Evolutionary conservation across 768 basidiomycete genomes (phyloP).

Genomic region (Russula lepida): DNA sequence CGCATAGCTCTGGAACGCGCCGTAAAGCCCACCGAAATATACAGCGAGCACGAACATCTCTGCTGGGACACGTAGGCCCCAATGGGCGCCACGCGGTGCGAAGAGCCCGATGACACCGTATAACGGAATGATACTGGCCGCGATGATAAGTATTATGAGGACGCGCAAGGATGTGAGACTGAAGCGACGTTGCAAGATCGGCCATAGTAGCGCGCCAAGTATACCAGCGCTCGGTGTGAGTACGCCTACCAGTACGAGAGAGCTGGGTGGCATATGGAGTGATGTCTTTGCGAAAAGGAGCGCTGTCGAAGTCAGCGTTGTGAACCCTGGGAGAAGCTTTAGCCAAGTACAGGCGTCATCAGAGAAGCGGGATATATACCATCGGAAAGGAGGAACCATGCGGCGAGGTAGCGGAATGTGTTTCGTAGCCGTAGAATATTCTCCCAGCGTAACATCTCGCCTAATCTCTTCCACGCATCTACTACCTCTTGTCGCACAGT

Average conservation of each 20-base stretch:
- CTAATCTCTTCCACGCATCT: constrained; percentile 69
- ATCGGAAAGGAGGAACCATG: constrained; percentile 93
- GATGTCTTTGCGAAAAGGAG: constrained; percentile 89
- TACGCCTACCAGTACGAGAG: constrained; percentile 72
- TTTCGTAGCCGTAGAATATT: constrained; percentile 70
- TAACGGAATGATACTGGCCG: constrained; percentile 59
- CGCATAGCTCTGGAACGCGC: no score
- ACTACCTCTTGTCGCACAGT: constrained; percentile 43
- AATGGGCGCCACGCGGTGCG: constrained; percentile 35
- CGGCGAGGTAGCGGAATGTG: constrained; percentile 83
- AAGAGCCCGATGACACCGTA: constrained; percentile 84
- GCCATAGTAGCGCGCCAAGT: constrained; percentile 76
- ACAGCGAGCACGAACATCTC: constrained; percentile 84
- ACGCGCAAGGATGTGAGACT: constrained; percentile 61
- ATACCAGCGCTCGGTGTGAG: constrained; percentile 76
- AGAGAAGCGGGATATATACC: constrained; percentile 38
- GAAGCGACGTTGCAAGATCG: constrained; percentile 55
- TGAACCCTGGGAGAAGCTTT: constrained; percentile 53
- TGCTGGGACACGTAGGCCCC: constrained; percentile 65
- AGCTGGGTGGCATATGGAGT: constrained; percentile 68
- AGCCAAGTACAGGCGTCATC: background rate
- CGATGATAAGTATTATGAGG: constrained; percentile 55
- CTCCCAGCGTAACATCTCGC: constrained; percentile 60
- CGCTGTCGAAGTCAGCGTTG: constrained; percentile 87
- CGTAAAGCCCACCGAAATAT: constrained; percentile 73